Base-by-base conservation (phyloP, 352 stramenopile genomes). In the Pythium diclinum region DNA sequence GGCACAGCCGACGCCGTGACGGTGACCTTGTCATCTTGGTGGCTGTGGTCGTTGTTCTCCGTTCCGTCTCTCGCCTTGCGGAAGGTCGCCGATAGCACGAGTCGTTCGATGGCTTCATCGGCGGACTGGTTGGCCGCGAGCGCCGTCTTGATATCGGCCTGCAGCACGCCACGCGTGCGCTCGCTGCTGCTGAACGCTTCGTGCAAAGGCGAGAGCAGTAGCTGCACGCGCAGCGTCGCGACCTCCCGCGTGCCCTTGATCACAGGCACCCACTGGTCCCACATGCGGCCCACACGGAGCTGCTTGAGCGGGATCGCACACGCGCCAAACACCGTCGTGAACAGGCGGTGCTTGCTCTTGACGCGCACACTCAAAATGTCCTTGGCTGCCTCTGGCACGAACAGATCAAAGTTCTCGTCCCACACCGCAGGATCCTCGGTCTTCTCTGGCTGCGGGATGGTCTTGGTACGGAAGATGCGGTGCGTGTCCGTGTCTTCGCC, bases 391-490 rank as follows among this genome's bases (percentile, higher is more conserved):
- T 77, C 71, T 9, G 64, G 23, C 19, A 89, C 59, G 6, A 66
- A 52, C 8, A 89, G 70, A 51, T 86, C 73, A 59, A 89, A 89
- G 3, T 67, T 62, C 46, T 89, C 76, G 66, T 89, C 71, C 80
- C 80, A 89, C 23, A 86, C 23, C 1, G 40, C 58, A n/a, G 23
- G 21, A 5, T 42, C 65, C 55, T 52, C 61, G 28, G 28, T 2
- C 30, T 51, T 42, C 30, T 61, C 42, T 0, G 56, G 33, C 23
- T 59, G 48, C 33, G 53, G 21, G 23, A 73, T 55, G 17, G 77
- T 77, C 28, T 69, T 65, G 14, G 80, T 89, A 40, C 76, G 80
- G 53, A 83, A 78, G 56, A 85, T 72, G 40, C 82, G 74, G 38
- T 85, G 68, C 23, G 68, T 42, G 6, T 61, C 69, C 23, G 73